phyloP scores from a whole-genome alignment of 1,284 basidiomycete genomes.

The Bondarzewia mesenterica region DNA sequence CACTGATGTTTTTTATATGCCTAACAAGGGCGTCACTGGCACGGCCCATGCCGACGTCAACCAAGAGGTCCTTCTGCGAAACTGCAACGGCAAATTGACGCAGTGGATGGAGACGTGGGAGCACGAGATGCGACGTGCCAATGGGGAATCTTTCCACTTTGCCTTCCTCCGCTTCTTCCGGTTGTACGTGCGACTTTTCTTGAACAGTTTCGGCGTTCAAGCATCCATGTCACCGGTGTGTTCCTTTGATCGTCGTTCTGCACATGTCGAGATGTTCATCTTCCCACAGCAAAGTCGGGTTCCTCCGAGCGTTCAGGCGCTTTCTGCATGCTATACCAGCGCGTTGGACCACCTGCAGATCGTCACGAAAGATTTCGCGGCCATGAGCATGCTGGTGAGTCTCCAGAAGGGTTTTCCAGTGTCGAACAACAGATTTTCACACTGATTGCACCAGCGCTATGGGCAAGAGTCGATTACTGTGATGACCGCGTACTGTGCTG shows the following conservation, averaged over 20 bases:
- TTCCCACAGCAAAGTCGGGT: constrained; percentile 25
- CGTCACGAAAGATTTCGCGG: constrained; percentile 62
- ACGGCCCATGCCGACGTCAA: constrained; percentile 51
- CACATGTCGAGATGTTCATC: constrained; percentile 1
- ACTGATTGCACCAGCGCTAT: constrained; percentile 45
- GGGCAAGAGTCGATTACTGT: constrained; percentile 74
- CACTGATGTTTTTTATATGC: constrained; percentile 59
- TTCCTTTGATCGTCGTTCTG: constrained; percentile 7
- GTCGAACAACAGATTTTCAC: not conserved
- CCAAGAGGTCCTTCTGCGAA: constrained; percentile 59
- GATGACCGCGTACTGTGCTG: constrained; percentile 78
- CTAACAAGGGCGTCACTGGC: constrained; percentile 36
- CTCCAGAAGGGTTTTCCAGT: not conserved
- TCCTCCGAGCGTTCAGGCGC: constrained; percentile 54
- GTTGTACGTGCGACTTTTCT: constrained; percentile 66
- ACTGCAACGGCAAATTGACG: constrained; percentile 61
- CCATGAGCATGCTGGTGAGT: constrained; percentile 67
- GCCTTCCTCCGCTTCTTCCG: constrained; percentile 69
- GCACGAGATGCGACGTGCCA: constrained; percentile 59
- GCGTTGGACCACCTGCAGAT: constrained; percentile 63
- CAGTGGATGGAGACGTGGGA: constrained; percentile 66
- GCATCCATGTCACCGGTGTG: constrained; percentile 48
- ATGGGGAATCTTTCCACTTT: constrained; percentile 61
- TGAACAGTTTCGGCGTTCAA: constrained; percentile 75
- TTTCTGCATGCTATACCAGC: constrained; percentile 65